Conservation (phyloP, 1,284 basidiomycete genomes). For the Tilletia setariae region DNA sequence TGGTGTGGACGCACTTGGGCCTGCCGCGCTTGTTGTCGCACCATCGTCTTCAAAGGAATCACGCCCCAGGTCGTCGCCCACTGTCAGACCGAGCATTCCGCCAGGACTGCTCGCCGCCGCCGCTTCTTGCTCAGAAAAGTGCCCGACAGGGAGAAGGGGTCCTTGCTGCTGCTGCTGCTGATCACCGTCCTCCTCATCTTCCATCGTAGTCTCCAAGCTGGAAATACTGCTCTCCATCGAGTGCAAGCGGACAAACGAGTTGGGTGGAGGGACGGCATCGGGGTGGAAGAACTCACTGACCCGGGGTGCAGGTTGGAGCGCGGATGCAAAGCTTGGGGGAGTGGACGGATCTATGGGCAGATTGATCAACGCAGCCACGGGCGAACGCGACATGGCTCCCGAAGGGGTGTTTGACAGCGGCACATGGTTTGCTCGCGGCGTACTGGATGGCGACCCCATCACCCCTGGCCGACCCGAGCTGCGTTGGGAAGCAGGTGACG, state of each 20-base stretch:
- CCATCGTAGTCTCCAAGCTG: neutral
- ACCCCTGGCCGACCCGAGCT: neutral
- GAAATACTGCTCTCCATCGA: constrained; percentile 10
- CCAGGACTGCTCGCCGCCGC: neutral
- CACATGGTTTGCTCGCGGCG: too few relatives aligned
- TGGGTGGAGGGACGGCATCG: constrained; percentile 8
- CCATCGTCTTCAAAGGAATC: neutral
- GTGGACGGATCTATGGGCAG: neutral
- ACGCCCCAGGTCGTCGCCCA: neutral
- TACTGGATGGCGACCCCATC: neutral
- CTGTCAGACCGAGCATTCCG: neutral
- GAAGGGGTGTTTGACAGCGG: neutral
- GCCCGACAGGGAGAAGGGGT: neutral
- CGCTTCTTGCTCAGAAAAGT: neutral
- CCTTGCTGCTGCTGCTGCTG: neutral
- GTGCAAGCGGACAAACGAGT: constrained; percentile 4
- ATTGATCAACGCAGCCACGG: neutral
- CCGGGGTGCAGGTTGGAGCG: neutral
- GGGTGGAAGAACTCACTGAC: constrained; percentile 15
- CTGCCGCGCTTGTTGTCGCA: neutral
- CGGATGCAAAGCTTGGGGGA: neutral
- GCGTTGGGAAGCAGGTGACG: neutral
- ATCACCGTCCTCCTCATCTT: neutral
- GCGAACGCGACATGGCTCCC: neutral
- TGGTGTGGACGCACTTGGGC: neutral